Conservation (phyloP, 2,329 filamentous ascomycete species). For the Exophiala alcalophila region DNA sequence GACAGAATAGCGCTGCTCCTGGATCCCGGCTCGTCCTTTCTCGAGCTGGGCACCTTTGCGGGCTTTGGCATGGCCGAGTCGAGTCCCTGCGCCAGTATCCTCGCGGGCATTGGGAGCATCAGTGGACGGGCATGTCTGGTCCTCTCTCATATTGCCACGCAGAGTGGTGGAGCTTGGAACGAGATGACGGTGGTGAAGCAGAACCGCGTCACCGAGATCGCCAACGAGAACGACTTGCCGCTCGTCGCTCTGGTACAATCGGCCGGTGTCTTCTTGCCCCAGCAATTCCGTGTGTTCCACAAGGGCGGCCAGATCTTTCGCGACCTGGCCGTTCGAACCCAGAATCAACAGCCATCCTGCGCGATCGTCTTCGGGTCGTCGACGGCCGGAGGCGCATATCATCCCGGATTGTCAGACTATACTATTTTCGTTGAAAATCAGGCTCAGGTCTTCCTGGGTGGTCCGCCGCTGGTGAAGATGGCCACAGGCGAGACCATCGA, state of each 20-base stretch:
- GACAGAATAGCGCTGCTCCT: slow-evolving; percentile 40
- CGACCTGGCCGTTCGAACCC: slow-evolving; percentile 41
- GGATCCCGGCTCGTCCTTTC: slow-evolving; percentile 41
- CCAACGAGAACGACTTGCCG: slow-evolving; percentile 42
- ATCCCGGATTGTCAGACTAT: slow-evolving; percentile 44
- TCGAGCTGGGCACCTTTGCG: slow-evolving; percentile 41
- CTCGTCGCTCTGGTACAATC: slow-evolving; percentile 43
- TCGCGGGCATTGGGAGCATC: slow-evolving; percentile 41
- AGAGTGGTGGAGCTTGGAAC: slow-evolving; percentile 46
- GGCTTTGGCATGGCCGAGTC: slow-evolving; percentile 39
- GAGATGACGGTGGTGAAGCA: slow-evolving; percentile 38
- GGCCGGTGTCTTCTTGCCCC: slow-evolving; percentile 43
- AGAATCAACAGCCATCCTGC: slow-evolving; percentile 41
- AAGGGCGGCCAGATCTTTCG: slow-evolving; percentile 44
- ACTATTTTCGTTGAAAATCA: slow-evolving; percentile 45
- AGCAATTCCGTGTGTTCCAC: slow-evolving; percentile 48
- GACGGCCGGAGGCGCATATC: slow-evolving; percentile 44
- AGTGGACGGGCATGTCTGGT: slow-evolving; percentile 40
- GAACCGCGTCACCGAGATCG: slow-evolving; percentile 40
- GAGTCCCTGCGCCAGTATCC: slow-evolving; percentile 38
- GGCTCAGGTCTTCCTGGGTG: slow-evolving; percentile 46
- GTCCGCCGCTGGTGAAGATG: slow-evolving; percentile 48
- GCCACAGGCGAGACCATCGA: slow-evolving; percentile 45
- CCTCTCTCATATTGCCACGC: slow-evolving; percentile 44
- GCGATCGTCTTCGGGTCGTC: slow-evolving; percentile 47